Base-by-base conservation (phyloP, 345 rosid genomes). In the Nasturtium officinale region DNA sequence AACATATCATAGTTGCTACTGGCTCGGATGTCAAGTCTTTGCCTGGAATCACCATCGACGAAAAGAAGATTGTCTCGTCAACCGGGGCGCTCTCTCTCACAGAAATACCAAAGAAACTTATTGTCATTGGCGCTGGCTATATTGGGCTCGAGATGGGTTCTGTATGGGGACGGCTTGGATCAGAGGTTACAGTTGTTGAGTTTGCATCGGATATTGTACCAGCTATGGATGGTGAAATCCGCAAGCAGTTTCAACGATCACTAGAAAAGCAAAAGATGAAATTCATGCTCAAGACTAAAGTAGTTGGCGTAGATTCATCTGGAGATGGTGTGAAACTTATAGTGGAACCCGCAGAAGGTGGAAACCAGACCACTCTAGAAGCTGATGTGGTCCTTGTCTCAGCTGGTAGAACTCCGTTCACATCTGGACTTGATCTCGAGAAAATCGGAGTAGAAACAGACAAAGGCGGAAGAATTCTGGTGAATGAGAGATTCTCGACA, bases 71-170 rank as follows among this genome's bases (percentile, higher is more conserved):
- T 40, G 97, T 92, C 18, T 96, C 99, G 9, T 96, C 99, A 5
- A 96, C 99, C 9, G 99, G 99, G 51, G 99, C 99, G 53, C 72
- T 92, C 61, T 85, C 87, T 54, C 81, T 92, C 80, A 3, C 80
- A 33, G 90, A 86, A 75, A 78, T 96, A 29, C 99, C 99, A 10
- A 92, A 90, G 97, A 90, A 87, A 78, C 90, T 96, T 15, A 90
- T 96, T 23, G 99, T 96, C 61, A 85, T 96, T 73, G 99, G 99
- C 18, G 99, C 99, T 29, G 99, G 99, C 30, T 90, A 90, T 84
- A 96, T 96, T 67, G 99, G 99, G 65, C 94, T 92, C 28, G 98
- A 96, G 92, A 86, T 96, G 98, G 99, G 98, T 35, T 96, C 99
- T 17, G 98, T 92, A 9, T 92, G 98, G 99, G 88, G 85, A 26